Evolutionary conservation across 2,329 filamentous ascomycete genomes (phyloP).

Genomic region (Rutstroemia sp.): DNA sequence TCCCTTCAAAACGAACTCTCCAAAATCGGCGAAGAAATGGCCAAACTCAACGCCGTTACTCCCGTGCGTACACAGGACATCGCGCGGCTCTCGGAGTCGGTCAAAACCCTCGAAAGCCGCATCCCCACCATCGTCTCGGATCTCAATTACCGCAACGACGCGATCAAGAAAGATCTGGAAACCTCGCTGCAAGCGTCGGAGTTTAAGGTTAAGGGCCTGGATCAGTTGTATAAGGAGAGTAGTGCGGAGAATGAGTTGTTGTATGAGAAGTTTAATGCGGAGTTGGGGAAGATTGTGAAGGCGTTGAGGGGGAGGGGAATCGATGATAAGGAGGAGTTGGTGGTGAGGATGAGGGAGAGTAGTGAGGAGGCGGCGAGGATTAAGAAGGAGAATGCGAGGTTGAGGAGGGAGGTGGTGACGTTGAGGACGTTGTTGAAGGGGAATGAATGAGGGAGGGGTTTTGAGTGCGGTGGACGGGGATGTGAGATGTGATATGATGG

Average conservation of each 20-base stretch:
- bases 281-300: constrained; percentile 74
- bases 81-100: constrained; percentile 44
- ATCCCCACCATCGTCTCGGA: constrained; percentile 54
- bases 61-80: constrained; percentile 25
- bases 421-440: constrained; percentile 21
- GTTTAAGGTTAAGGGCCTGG: constrained; percentile 70
- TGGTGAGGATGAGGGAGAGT: constrained; percentile 61
- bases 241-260: constrained; percentile 88
- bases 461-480: too few species aligned
- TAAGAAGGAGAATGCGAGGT: constrained; percentile 77
- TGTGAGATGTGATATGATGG: too few species aligned
- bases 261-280: constrained; percentile 88
- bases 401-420: constrained; percentile 70
- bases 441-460: constrained; percentile 3
- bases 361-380: constrained; percentile 70
- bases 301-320: constrained; percentile 62
- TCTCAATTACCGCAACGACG: constrained; percentile 51
- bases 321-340: constrained; percentile 72
- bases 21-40: constrained; percentile 76
- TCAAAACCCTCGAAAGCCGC: constrained; percentile 60
- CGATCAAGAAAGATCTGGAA: constrained; percentile 64
- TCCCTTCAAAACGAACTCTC: constrained; percentile 68
- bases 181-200: constrained; percentile 66
- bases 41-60: constrained; percentile 41
- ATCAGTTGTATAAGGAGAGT: constrained; percentile 81